phyloP scores from a whole-genome alignment of 164 flowering plant species.

The Vitis riparia region DNA sequence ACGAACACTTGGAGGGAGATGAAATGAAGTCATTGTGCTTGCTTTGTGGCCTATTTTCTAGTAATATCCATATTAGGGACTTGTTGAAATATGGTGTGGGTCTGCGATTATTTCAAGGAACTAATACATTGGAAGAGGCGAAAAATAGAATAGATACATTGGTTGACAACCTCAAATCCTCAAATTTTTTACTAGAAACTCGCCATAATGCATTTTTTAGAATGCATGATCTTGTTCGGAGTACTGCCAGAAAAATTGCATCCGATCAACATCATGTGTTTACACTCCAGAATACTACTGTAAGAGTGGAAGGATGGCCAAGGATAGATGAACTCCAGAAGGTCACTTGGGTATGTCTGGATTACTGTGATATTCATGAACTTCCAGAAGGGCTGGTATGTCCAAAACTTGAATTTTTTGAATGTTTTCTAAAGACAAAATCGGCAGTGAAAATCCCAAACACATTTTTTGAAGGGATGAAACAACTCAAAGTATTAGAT shows the following conservation, averaged over 20 bases:
- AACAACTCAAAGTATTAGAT: conserved; percentile 18
- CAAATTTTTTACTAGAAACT: no score
- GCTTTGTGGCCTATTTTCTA: no score
- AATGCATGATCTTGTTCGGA: no score
- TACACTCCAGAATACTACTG: neutral
- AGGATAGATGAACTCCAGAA: neutral
- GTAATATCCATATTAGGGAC: neutral
- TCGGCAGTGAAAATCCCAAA: neutral
- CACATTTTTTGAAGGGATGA: conserved; percentile 11
- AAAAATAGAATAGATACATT: conserved; percentile 2
- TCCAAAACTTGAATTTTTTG: conserved; percentile 10
- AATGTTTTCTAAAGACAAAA: neutral
- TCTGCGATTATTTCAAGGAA: neutral
- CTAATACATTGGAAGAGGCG: conserved; percentile 3
- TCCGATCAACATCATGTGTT: neutral
- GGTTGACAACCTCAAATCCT: conserved; percentile 7
- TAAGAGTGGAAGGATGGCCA: conserved; percentile 1
- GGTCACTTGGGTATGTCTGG: neutral
- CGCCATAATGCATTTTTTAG: no score
- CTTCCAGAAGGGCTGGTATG: conserved; percentile 13
- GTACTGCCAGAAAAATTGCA: no score
- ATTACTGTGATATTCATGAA: neutral
- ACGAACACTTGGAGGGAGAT: no score
- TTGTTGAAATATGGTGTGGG: conserved; percentile 15
- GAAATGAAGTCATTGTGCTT: no score